These are phyloP conservation scores for Spathaspora sp. DNA, from an alignment of 805 yeast genomes.

Conservation along the genomic window DNA sequence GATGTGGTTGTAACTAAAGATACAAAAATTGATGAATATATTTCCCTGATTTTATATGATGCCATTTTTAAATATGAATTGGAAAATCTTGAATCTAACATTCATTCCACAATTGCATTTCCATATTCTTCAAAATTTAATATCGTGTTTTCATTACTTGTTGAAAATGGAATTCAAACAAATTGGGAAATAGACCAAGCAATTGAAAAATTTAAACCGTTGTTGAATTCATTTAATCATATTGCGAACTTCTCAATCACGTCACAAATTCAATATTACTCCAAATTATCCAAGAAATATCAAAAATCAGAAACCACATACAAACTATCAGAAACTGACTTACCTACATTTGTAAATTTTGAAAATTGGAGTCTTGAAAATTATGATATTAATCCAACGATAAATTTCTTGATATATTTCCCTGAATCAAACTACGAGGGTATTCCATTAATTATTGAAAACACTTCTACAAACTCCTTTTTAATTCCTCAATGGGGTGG, in stretches of 20 bases:
- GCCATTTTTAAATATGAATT: constrained; percentile 40
- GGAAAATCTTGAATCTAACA: constrained; percentile 17
- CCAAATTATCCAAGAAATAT: constrained; percentile 30
- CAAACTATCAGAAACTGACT: constrained; percentile 45
- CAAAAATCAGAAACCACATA: constrained; percentile 17
- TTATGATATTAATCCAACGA: constrained; percentile 57
- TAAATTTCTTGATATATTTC: constrained; percentile 68
- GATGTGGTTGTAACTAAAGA: constrained; percentile 25
- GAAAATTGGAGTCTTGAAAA: constrained; percentile 77
- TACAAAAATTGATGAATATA: constrained; percentile 27
- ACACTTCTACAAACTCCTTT: constrained; percentile 54
- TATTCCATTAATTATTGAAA: constrained; percentile 47
- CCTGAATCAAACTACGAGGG: constrained; percentile 45
- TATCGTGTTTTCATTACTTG: constrained; percentile 68
- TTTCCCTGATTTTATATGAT: constrained; percentile 34
- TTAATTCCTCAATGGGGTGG: constrained; percentile 93
- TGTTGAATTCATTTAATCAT: constrained; percentile 43
- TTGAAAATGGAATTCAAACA: constrained; percentile 64
- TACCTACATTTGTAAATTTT: constrained; percentile 75
- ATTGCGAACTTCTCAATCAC: constrained; percentile 73
- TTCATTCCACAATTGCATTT: constrained; percentile 35
- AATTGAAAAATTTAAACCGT: constrained; percentile 49
- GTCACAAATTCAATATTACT: constrained; percentile 72
- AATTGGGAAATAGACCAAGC: constrained; percentile 71
- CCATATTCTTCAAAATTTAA: constrained; percentile 67